phyloP scores from a whole-genome alignment of 2,329 filamentous ascomycete species.

The Epichloe sylvatica region DNA sequence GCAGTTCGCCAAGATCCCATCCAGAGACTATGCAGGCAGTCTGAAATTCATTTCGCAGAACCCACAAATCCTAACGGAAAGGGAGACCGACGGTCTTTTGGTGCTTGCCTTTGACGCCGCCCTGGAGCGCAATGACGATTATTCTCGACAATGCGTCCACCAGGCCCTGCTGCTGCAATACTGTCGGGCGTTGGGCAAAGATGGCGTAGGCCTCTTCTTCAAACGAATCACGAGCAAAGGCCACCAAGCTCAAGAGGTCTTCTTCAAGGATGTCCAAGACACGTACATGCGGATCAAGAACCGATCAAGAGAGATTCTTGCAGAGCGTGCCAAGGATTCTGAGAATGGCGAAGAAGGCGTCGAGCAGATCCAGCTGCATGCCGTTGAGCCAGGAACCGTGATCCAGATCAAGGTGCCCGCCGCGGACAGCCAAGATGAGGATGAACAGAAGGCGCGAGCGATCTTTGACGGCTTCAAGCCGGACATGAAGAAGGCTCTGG shows the following conservation, averaged over 20 bases:
- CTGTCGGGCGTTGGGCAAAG: constrained; percentile 74
- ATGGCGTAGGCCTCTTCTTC: constrained; percentile 88
- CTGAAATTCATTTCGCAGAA: constrained; percentile 67
- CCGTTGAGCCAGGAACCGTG: constrained; percentile 81
- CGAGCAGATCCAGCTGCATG: constrained; percentile 95
- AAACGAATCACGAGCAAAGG: constrained; percentile 81
- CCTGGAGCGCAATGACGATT: constrained; percentile 60
- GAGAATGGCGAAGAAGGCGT: constrained; percentile 34
- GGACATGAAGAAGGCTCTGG: constrained; percentile 67
- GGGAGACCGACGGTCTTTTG: constrained; percentile 79
- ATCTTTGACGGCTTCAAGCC: constrained; percentile 77
- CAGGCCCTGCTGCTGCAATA: constrained; percentile 89
- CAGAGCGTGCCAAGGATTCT: constrained; percentile 36
- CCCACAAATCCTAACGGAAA: constrained; percentile 65
- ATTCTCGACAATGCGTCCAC: constrained; percentile 77
- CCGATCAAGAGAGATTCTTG: constrained; percentile 57
- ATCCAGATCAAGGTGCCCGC: constrained; percentile 80
- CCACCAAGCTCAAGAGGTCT: constrained; percentile 82
- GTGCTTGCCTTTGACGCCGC: constrained; percentile 85
- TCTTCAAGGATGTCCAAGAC: constrained; percentile 80
- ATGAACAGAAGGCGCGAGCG: constrained; percentile 47
- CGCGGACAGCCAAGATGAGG: constrained; percentile 50
- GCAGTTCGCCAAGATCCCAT: constrained; percentile 65
- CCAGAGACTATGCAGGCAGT: constrained; percentile 58
- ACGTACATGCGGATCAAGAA: constrained; percentile 74